A percentile compares a stretch with the other conserved stretches of the same genome.
Evolutionary conservation across 805 yeast genomes (phyloP).

Genomic region (Metschnikowia koreensis): DNA sequence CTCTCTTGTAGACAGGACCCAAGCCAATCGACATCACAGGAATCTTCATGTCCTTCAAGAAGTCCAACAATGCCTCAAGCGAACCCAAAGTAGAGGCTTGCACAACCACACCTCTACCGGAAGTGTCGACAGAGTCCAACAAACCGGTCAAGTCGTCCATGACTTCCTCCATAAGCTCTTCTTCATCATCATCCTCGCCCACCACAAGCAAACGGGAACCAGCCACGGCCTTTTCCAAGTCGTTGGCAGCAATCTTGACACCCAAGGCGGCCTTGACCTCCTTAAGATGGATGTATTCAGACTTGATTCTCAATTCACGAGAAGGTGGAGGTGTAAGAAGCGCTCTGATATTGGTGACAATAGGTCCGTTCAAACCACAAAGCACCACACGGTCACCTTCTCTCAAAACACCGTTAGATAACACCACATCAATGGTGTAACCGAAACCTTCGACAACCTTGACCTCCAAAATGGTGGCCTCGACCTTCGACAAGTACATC

Average conservation of each 20-base stretch:
- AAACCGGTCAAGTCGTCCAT: slow-evolving; percentile 97
- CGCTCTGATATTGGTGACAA: slow-evolving; percentile 94
- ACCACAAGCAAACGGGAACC: slow-evolving; percentile 95
- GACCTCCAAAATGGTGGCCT: slow-evolving; percentile 95
- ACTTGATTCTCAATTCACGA: slow-evolving; percentile 91
- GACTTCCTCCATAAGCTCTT: slow-evolving; percentile 94
- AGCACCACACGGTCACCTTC: slow-evolving; percentile 95
- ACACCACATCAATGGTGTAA: slow-evolving; percentile 95
- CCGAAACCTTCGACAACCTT: slow-evolving; percentile 98
- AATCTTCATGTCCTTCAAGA: slow-evolving; percentile 97
- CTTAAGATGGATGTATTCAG: slow-evolving; percentile 95
- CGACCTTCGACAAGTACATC: slow-evolving; percentile 90
- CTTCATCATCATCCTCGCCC: slow-evolving; percentile 97
- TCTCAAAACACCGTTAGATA: slow-evolving; percentile 91
- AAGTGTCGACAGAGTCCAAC: slow-evolving; percentile 88
- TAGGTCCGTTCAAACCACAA: slow-evolving; percentile 98
- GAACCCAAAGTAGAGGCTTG: slow-evolving; percentile 99
- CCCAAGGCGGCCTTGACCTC: slow-evolving; percentile 99
- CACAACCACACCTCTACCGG: slow-evolving; percentile 96
- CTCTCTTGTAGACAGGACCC: slow-evolving; percentile 98
- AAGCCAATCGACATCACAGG: slow-evolving; percentile 98
- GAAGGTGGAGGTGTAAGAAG: slow-evolving; percentile 96
- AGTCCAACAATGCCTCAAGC: slow-evolving; percentile 92
- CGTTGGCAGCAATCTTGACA: slow-evolving; percentile 97
- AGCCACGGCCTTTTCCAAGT: slow-evolving; percentile 97